Base-by-base conservation (phyloP, 2,329 filamentous ascomycete genomes). In the Xenoacremonium recifei region DNA sequence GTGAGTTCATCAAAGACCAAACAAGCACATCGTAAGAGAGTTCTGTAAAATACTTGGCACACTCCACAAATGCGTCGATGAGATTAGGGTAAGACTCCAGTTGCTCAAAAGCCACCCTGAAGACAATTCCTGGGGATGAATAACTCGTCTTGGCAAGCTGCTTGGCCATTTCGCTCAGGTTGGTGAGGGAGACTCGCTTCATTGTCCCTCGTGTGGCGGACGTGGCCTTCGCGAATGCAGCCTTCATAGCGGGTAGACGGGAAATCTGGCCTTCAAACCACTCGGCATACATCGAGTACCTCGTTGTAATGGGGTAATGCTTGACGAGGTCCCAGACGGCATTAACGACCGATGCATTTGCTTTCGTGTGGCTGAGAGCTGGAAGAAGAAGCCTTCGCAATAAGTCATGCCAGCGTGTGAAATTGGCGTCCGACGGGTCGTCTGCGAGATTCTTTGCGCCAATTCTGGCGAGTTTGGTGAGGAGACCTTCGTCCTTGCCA, bases 81-180 rank as follows among this genome's bases (percentile, higher is more conserved):
- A 99, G 77, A 60, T 97, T 99, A 61, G 87, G 87, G 63, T 99
- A 99, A 0, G 87, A 85, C 65, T 99, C 91, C 45, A 96, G 89
- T 64, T 96, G 91, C 48, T 84, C 84, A 44, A 99, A 81, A 6
- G 91, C 89, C 42, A 92, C 87, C 57, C 84, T 84, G 70, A 96
- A 96, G 18, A 97, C 91, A 42, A 96, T 79, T 19, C 92, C 92
- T 2, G 93, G 95, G 32, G 89, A 93, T 2, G 89, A 84, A 57
- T 89, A 87, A 19, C 91, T 90, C n/a, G 91, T 87, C 66, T 96
- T 97, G 7, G 92, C 91, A 21, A 99, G 76, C 27, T 84, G 82
- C 59, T 91, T 84, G 35, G 91, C 90, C 82, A 96, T 96, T 35
- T 85, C 81, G 38, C 84, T 79, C 16, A 92, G 79, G 59, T 96